These are phyloP conservation scores for Biancaea sappan DNA, from an alignment of 306 rosid genomes.

Conservation along the genomic window DNA sequence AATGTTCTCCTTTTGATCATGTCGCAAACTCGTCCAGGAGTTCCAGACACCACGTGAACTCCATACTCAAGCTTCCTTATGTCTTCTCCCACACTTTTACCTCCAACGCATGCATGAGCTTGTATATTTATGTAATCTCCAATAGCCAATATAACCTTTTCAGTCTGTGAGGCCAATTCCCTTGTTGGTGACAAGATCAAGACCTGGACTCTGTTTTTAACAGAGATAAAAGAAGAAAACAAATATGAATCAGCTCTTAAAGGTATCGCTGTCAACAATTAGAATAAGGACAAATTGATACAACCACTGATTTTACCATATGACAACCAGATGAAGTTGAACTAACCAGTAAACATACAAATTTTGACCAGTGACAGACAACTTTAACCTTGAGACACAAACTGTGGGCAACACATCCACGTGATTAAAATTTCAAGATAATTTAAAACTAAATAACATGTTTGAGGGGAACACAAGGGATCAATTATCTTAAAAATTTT, in stretches of 20 bases:
- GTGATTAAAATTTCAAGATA: not conserved
- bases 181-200: slow-evolving; percentile 95
- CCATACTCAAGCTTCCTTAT: slow-evolving; percentile 93
- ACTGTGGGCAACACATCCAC: not conserved
- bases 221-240: not conserved
- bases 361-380: not conserved
- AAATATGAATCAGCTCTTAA: not conserved
- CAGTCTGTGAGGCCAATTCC: slow-evolving; percentile 94
- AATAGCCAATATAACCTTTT: slow-evolving; percentile 86
- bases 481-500: not conserved
- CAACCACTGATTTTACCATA: not conserved
- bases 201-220: slow-evolving; percentile 68
- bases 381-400: not conserved
- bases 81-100: slow-evolving; percentile 96
- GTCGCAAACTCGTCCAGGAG: slow-evolving; percentile 98
- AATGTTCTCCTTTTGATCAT: slow-evolving; percentile 97
- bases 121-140: slow-evolving; percentile 90
- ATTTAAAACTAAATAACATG: not conserved
- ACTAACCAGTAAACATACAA: not conserved
- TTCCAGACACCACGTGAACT: slow-evolving; percentile 98
- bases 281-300: not conserved
- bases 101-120: slow-evolving; percentile 93
- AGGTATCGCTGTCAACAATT: not conserved
- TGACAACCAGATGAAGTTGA: not conserved
- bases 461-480: not conserved